Base-by-base conservation (phyloP, 2,329 filamentous ascomycete genomes). In the Xylaria sp. region DNA sequence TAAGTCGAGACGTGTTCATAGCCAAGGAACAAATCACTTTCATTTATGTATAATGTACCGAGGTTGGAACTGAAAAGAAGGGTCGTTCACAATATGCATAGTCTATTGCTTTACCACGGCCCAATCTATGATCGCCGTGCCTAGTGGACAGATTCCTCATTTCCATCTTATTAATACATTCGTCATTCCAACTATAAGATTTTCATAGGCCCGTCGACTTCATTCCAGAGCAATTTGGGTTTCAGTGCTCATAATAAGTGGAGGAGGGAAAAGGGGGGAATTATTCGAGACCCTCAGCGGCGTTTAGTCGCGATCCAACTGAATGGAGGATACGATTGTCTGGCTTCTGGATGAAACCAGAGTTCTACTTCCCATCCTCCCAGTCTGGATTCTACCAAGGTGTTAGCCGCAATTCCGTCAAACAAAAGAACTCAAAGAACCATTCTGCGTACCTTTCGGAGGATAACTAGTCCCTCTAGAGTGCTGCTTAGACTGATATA, bases 401-500 rank as follows among this genome's bases (percentile, higher is more conserved):
- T 30, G 41, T 72, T 66, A 72, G 63, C 60, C 39, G 23, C 25
- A 12, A 45, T 60, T 63, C 39, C 4, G 6, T 23, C 45, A 43
- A 52, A 12, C 15, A 55, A 34, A 18, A 34, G 4, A 25, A 43
- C 15, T 30, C 48, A 55, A 30, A 13, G 4, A 13, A 4, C 23
- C 13, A 13, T 28, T 10, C 3, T 32, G 73, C 88, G 82, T 86
- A 97, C 95, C 93, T 98, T 98, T 86, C 92, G 91, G 81, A 99
- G 84, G 80, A 99, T 98, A 65, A 97, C 95, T 76, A 99, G 85
- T 36, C 96, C 96, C 83, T 99, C 96, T 70, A 99, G 86, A 61
- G 91, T 97, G 83, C 90, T 96, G 79, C 91, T 97, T 77, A 99
- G 83, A 81, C 92, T 93, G 72, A 98, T 91, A 80, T 98, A 99